Base-by-base conservation (phyloP, 1,284 basidiomycete genomes). In the Mycosarcoma mackinlayi region DNA sequence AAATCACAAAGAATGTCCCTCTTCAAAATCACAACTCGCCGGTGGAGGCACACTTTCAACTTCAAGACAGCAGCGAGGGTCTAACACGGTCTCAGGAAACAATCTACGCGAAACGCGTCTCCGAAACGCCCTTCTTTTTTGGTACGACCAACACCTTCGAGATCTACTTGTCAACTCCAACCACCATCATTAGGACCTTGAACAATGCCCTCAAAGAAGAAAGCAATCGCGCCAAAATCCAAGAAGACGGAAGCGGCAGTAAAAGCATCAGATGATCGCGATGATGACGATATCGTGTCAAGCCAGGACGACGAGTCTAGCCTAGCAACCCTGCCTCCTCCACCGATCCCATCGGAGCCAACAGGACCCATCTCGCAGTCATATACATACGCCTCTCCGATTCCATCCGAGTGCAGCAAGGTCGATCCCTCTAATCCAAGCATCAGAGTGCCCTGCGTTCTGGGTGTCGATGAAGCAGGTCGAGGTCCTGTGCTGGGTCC, bases 401-500 rank as follows among this genome's bases (percentile, higher is more conserved):
- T 75, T 10, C 69, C 73, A 4, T 28, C 52, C 21, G 51, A 57
- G 33, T 73, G 71, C 52, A 51, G 49, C 55, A 47, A 37, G 19
- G 27, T 45, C 28, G 69, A 65, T 28, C 39, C 53, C 4, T 30
- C 37, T 16, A 66, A 53, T 11, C 67, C 63, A 0, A 24, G 53
- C 37, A 42, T 54, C 37, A 64, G 68, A 24, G 70, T 73, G 2
- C 75, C 77, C 3, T 81, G 78, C 46, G 73, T 75, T 11, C 51
- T 98, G 55, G 95, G 95, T 33, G 93, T 98, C 7, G 95, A 98
- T 83, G 95, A 98, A 83, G 95, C 95, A 0, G 95, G 95, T 1
- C 87, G 95, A 60, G 95, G 96, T 0, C 95, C 94, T 13, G 94
- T 94, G 1, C 86, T 97, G 0, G 94, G 87, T 2, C 95, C 95